phyloP scores from a whole-genome alignment of 1,139 yeast species.

The Nadsonia commutata region DNA sequence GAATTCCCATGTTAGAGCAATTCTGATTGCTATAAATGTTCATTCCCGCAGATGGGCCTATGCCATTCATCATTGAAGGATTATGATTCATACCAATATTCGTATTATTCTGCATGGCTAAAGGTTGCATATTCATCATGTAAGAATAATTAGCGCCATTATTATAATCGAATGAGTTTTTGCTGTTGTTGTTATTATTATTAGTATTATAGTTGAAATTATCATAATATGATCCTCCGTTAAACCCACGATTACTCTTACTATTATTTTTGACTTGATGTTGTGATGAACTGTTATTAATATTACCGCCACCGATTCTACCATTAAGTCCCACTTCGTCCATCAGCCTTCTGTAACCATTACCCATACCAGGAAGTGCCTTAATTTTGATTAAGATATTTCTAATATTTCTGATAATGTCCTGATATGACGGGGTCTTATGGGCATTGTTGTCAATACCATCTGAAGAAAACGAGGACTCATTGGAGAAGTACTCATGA shows the following conservation, averaged over 20 bases:
- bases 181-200: neutral
- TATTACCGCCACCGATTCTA: conserved; percentile 8
- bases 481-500: conserved; percentile 9
- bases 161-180: neutral
- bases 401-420: conserved; percentile 45
- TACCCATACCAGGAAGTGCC: conserved; percentile 32
- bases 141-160: neutral
- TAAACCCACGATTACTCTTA: neutral
- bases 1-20: conserved; percentile 1
- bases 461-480: conserved; percentile 5
- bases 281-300: neutral
- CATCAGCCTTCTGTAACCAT: conserved; percentile 73
- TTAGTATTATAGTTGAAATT: neutral
- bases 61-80: conserved; percentile 1
- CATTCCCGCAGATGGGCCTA: neutral
- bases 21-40: conserved; percentile 1
- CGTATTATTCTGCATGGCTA: neutral
- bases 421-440: conserved; percentile 36
- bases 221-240: neutral
- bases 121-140: neutral
- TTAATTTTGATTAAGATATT: conserved; percentile 44
- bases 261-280: neutral
- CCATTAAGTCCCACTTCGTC: conserved; percentile 72
- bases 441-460: conserved; percentile 9
- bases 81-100: conserved; percentile 1